Conservation (phyloP, 371 early-diverging fungal genomes). For the Apophysomyces variabilis region DNA sequence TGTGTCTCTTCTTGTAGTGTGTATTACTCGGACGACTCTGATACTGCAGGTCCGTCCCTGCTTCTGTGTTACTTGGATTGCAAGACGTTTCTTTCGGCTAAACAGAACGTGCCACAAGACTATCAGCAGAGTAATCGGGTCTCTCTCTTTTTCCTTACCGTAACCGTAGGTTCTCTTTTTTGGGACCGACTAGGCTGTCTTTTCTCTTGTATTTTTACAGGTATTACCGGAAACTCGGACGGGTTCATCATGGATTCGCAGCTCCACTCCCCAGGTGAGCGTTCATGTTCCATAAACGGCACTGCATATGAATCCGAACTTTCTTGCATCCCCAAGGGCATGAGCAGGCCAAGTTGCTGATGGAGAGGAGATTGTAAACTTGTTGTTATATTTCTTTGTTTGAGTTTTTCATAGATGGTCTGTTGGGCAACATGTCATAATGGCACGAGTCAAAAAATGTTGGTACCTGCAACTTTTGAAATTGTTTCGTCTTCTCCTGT, state of each 20-base stretch:
- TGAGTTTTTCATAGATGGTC: conserved; percentile 65
- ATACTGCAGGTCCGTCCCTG: no score
- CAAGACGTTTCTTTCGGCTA: no score
- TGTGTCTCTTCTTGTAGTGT: no score
- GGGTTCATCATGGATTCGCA: not conserved
- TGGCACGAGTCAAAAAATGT: not conserved
- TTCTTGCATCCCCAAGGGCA: not conserved
- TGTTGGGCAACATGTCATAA: conserved; percentile 20
- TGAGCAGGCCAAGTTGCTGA: conserved; percentile 10
- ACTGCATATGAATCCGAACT: not conserved
- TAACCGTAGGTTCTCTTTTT: no score
- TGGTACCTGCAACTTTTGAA: conserved; percentile 67
- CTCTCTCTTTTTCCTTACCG: no score
- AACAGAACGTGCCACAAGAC: no score
- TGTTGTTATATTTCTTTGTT: conserved; percentile 48
- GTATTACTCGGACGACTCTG: no score
- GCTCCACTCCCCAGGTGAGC: not conserved
- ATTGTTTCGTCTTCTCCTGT: conserved; percentile 70
- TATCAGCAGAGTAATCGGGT: no score
- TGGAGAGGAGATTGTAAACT: conserved; percentile 24
- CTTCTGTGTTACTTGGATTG: no score
- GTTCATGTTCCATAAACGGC: not conserved
- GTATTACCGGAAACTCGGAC: not conserved
- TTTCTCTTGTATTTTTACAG: no score
- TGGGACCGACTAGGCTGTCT: no score